Conservation (phyloP, 2,329 filamentous ascomycete genomes). For the Onygenales sp. region DNA sequence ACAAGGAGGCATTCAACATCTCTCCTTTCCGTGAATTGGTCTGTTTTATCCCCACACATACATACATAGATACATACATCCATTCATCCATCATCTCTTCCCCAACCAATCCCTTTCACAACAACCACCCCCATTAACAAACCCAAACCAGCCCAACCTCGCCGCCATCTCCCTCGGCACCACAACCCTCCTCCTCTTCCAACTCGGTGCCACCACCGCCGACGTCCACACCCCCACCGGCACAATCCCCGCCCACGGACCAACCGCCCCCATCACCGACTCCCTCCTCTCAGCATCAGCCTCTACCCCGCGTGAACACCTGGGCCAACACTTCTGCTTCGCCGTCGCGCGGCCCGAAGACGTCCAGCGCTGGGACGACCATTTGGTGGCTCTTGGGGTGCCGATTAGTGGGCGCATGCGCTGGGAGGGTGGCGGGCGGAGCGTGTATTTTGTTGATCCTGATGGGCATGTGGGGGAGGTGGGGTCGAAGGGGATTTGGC, state of each 20-base stretch:
- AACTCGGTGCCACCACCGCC: conserved; percentile 8
- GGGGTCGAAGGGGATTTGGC: conserved; percentile 21
- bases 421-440: conserved; percentile 20
- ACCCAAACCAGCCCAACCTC: conserved; percentile 14
- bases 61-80: neutral
- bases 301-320: neutral
- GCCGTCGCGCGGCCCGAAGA: conserved; percentile 16
- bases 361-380: conserved; percentile 17
- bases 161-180: conserved; percentile 20
- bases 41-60: neutral
- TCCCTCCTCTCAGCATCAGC: neutral
- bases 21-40: conserved; percentile 14
- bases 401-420: conserved; percentile 17
- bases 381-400: conserved; percentile 16
- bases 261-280: conserved; percentile 2
- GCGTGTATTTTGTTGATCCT: conserved; percentile 22
- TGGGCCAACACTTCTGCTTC: conserved; percentile 22
- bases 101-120: no score
- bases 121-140: neutral
- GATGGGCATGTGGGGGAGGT: conserved; percentile 24
- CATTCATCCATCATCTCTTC: neutral
- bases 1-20: conserved; percentile 15
- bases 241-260: conserved; percentile 9
- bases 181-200: conserved; percentile 18
- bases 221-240: conserved; percentile 6